Evolutionary conservation across 345 rosid species (phyloP).

Genomic region (Fremontodendron californicum): DNA sequence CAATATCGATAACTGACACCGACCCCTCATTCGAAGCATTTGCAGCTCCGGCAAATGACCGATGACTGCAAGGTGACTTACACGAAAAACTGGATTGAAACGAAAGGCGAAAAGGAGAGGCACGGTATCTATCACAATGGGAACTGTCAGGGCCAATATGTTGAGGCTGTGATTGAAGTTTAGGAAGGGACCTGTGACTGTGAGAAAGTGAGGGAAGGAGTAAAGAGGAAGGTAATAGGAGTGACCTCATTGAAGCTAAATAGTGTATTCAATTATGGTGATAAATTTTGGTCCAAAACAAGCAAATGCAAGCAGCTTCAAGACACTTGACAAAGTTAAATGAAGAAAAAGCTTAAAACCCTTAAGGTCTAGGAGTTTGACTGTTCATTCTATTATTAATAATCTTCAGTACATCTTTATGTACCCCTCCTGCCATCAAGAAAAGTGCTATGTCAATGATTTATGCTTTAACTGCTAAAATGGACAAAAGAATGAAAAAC

Average conservation of each 20-base stretch:
- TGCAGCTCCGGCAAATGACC: slow-evolving; percentile 17
- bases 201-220: slow-evolving; percentile 1
- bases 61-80: slow-evolving; percentile 19
- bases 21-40: slow-evolving; percentile 52
- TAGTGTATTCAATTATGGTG: neutral
- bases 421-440: slow-evolving; percentile 6
- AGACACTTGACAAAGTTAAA: neutral
- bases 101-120: neutral
- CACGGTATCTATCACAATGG: neutral
- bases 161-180: neutral
- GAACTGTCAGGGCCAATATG: neutral
- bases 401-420: neutral
- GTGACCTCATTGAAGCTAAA: slow-evolving; percentile 37
- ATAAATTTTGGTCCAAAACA: neutral
- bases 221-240: slow-evolving; percentile 21
- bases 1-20: slow-evolving; percentile 20
- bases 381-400: neutral
- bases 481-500: neutral
- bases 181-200: slow-evolving; percentile 4
- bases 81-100: neutral
- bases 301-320: neutral
- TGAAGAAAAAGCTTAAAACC: neutral
- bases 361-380: neutral
- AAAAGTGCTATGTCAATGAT: neutral
- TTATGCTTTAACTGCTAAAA: neutral